Evolutionary conservation across 2,329 filamentous ascomycete genomes (phyloP), one percentile per base, ranked within the genome.

Genomic region (Berkeleyomyces rouxiae): DNA sequence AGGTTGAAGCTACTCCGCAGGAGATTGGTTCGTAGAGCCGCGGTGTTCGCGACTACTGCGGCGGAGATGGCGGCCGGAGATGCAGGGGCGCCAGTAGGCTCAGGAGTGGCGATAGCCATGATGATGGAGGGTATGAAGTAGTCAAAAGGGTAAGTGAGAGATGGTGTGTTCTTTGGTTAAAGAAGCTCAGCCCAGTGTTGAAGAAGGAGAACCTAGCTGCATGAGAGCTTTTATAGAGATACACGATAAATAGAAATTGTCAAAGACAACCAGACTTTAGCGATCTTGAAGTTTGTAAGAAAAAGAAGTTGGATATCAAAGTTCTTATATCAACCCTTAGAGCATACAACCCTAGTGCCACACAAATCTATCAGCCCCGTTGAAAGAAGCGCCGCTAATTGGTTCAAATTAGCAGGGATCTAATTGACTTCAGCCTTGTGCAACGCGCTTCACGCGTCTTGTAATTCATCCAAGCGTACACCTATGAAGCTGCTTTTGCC

Each of bases 371-470:
- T 55, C 51, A 55, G 51, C 51, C 51, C 39, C 13, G 51, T 31
- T 13, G 1, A 4, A 0, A 2, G 5, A n/a, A n/a, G 16, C 1
- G 4, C 4, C 11, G 7, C 1, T 13, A 7, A 62, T 58, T 58
- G 36, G 61, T 37, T 47, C 1, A 5, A 43, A 11, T 10, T 2
- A 6, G 33, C 61, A 62, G 42, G 61, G 61, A 23, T 49, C 31
- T 62, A 57, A 62, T 49, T 44, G 16, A 43, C 3, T 11, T 5
- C 31, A 62, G 61, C 61, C 61, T 62, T 31, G 61, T n/a, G 3
- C 23, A 13, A 44, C 61, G 61, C 39, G 61, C n/a, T 47, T 53
- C 10, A 62, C 61, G 61, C 61, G 61, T 58, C n/a, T 7, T 47
- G 7, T 7, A 46, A 37, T 36, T 59, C 10, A 16, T 7, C 42